Evolutionary conservation across 345 rosid genomes (phyloP), one percentile per base, ranked within the genome.

Genomic region (Lagerstroemia speciosa): DNA sequence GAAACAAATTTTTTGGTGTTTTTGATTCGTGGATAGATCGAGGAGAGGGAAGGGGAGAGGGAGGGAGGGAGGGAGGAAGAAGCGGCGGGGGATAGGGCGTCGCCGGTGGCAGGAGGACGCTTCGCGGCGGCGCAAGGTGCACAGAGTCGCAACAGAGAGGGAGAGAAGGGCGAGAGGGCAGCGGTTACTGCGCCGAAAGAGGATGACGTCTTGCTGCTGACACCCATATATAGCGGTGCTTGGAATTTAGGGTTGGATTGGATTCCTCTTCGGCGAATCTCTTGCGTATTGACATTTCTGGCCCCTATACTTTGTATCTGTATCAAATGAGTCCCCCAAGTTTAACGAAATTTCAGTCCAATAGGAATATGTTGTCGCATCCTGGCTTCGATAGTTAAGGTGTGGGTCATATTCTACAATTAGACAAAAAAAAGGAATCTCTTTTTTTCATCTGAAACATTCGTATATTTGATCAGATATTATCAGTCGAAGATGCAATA

Each of bases 41-140:
- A 69, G 52, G 70, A 64, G 38, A 27, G 68, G 58, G 66, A 78
- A 71, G 83, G 84, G 79, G 82, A 84, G 89, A 81, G 78, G 78
- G 81, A 74, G 74, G 76, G 55, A 66, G 72, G 52, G n/a, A n/a
- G 46, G 14, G 10, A 14, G 8, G 8, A n/a, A 41, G 10, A 41
- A 14, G 12, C 2, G 88, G 79, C 53, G 64, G 38, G 38, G 61
- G 71, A 72, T 67, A 72, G 67, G 48, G 62, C 43, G 30, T 26
- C 74, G 60, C 62, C 43, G 38, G 40, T 22, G 64, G 38, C 53
- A 36, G 67, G 29, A 64, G 71, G 69, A 43, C 68, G 69, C 68
- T 77, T 73, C 83, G 81, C 86, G 89, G 87, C 83, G 86, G 78
- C 79, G 71, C 46, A 0, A 41, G 14, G 46, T 9, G 14, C 14